Evolutionary conservation across 2,329 filamentous ascomycete species (phyloP), one percentile per base, ranked within the genome.

Genomic region (Cyphellophora attinorum): DNA sequence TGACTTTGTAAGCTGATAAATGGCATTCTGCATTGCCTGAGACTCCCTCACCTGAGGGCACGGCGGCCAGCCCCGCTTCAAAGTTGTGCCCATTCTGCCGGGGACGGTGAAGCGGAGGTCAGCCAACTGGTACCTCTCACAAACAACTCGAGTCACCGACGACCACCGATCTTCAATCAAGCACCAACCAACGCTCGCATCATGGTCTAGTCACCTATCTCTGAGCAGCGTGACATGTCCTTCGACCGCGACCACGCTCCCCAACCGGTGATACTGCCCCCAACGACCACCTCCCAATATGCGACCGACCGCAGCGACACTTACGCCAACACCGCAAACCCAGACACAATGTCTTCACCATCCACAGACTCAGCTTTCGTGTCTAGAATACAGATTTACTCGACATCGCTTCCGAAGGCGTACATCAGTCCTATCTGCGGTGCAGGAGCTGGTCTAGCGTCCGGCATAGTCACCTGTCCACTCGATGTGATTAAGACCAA

Each of bases 401-500:
- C 62, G 29, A 61, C 60, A 40, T 60, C 57, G 23, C 56, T 79
- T 33, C 72, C 76, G 18, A 64, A 69, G 38, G 59, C 63, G 33
- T 70, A 67, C 39, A 64, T 96, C 57, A 85, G 93, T 57, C 85
- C 85, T 43, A 68, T 95, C 37, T 81, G 85, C 28, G 91, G 91
- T 37, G 89, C 88, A 31, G 70, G 85, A 38, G 89, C 88, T 33
- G 91, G 91, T 32, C 85, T 96, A 52, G 86, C 85, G 14, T 94
- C 88, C 5, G 91, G 91, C 33, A 75, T 98, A 37, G 84, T 95
- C 46, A 96, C 89, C 34, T 98, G 91, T 58, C 91, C 91, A 27
- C 78, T 98, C 49, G 91, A 98, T 67, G 91, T 98, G 43, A 96
- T 98, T 61, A 98, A 98, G 67, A 98, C 91, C 29, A 96, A 95